These are phyloP conservation scores for Diaporthe caulivora DNA, from an alignment of 2,329 filamentous ascomycete genomes.

Conservation along the genomic window DNA sequence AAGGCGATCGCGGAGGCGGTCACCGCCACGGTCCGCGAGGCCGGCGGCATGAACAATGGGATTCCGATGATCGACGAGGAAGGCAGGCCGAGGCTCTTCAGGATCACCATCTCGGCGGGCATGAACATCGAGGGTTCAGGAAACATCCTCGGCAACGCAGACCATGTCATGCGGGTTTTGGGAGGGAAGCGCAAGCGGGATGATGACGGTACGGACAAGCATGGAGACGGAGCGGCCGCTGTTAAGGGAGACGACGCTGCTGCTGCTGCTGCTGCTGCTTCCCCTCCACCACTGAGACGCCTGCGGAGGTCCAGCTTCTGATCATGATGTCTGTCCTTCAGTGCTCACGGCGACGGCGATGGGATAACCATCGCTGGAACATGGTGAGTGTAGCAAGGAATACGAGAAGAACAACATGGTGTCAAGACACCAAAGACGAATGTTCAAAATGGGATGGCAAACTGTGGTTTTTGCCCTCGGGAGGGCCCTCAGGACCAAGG, in stretches of 20 bases:
- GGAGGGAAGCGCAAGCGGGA: constrained; percentile 31
- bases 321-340: background rate
- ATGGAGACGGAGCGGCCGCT: background rate
- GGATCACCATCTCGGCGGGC: constrained; percentile 59
- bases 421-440: background rate
- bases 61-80: constrained; percentile 62
- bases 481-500: too few species aligned
- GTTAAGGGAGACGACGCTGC: background rate
- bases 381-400: background rate
- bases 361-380: background rate
- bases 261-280: background rate
- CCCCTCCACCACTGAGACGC: background rate
- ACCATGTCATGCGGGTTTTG: constrained; percentile 29
- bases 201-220: background rate
- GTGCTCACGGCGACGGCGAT: background rate
- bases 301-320: constrained; percentile 29
- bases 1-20: constrained; percentile 58
- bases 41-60: constrained; percentile 52
- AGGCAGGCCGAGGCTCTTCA: constrained; percentile 56
- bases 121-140: constrained; percentile 57
- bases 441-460: background rate
- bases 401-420: background rate
- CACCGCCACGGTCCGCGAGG: constrained; percentile 57
- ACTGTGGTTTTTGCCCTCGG: background rate
- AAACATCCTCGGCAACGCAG: constrained; percentile 57